Evolutionary conservation across 371 early-diverging fungal species (phyloP), one percentile per base, ranked within the genome.

Genomic region (Circinella umbellata): DNA sequence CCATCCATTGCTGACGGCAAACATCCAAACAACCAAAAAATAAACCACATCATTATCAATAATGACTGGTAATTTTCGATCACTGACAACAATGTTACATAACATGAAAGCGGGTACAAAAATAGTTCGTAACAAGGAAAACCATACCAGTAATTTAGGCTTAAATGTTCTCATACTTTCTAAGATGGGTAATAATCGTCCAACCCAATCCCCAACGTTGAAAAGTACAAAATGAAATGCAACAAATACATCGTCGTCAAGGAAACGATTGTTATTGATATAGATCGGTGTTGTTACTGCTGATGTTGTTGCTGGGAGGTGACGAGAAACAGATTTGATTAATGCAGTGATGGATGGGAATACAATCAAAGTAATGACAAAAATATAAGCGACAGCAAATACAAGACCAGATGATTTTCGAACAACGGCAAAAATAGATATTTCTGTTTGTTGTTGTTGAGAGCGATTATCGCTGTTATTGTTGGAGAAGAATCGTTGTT

Each of bases 291-390:
- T 11, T 42, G 9, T 11, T 42, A 1, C 9, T 42, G 42, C 11
- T 42, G 42, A 15, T 67, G 69, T 63, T 34, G 71, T 64, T 59
- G 61, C 42, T 54, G 81, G 68, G 14, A 68, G 61, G 42, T 73
- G 80, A 54, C 79, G 76, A 13, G 57, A 63, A 11, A 79, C 74
- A 0, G 94, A 92, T 51, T 85, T 87, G 70, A 93, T 90, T 15
- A 88, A 78, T 0, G 90, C 82, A 0, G 93, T 93, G 53, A 94
- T 82, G 4, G 95, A 90, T 1, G 95, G 95, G 77, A 91, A 95
- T 17, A 94, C 71, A 37, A 88, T 82, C 18, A 95, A 73, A 0
- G 95, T 95, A 64, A 92, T 75, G 0, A 82, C 70, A 76, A 93
- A 93, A 20, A 86, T 81, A 47, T 91, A 77, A 11, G 80, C 72